phyloP scores from a whole-genome alignment of 2,329 filamentous ascomycete genomes.

The Scleromitrula shiraiana region DNA sequence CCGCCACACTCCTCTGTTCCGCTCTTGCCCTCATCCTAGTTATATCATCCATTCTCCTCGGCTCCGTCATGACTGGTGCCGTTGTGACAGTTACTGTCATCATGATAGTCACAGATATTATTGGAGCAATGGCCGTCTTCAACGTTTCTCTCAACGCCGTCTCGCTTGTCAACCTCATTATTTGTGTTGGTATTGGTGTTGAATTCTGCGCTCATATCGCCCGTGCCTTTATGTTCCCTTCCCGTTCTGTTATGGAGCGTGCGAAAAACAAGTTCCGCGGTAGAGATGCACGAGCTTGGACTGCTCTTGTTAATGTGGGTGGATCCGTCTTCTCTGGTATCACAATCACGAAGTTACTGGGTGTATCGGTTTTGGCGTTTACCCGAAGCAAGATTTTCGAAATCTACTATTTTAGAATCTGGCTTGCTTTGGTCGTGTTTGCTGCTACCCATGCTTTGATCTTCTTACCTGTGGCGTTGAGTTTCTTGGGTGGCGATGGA shows the following conservation, averaged over 20 bases:
- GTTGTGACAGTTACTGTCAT: constrained; percentile 80
- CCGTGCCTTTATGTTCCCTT: constrained; percentile 91
- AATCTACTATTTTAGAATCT: constrained; percentile 97
- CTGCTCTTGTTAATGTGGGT: constrained; percentile 88
- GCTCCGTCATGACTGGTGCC: constrained; percentile 71
- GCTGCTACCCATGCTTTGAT: constrained; percentile 83
- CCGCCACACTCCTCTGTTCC: constrained; percentile 69
- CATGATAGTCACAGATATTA: constrained; percentile 92
- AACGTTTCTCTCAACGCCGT: constrained; percentile 90
- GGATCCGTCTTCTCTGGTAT: constrained; percentile 94
- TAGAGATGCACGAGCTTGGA: constrained; percentile 81
- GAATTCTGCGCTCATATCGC: constrained; percentile 98
- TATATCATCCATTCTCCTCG: constrained; percentile 72
- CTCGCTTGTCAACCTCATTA: constrained; percentile 90
- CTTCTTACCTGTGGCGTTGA: constrained; percentile 84
- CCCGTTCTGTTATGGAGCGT: constrained; percentile 70
- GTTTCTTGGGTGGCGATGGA: constrained; percentile 75
- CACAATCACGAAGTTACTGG: constrained; percentile 88
- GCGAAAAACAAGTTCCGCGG: constrained; percentile 72
- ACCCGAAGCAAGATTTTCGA: constrained; percentile 98
- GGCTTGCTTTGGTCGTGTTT: constrained; percentile 84
- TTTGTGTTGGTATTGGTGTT: constrained; percentile 91
- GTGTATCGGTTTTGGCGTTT: constrained; percentile 86
- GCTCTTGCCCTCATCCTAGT: constrained; percentile 80
- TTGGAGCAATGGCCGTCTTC: constrained; percentile 87